phyloP scores from a whole-genome alignment of 768 basidiomycete genomes.

The Macrolepiota dolichaula region DNA sequence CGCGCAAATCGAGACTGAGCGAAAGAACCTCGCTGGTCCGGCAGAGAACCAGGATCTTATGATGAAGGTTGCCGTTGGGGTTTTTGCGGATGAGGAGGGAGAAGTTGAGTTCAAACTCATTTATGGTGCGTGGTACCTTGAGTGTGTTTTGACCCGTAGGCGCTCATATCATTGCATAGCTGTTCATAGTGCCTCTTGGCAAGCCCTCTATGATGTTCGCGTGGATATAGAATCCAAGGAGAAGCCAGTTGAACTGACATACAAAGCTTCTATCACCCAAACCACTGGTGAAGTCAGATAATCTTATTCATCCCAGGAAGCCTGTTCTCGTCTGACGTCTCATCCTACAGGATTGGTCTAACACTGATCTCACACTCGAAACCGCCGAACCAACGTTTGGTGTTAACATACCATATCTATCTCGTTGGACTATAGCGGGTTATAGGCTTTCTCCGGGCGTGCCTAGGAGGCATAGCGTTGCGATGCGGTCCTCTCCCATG shows the following conservation, averaged over 20 bases:
- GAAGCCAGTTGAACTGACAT: constrained; percentile 32
- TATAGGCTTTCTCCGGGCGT: constrained; percentile 10
- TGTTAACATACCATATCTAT: constrained; percentile 29
- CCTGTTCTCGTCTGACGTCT: background rate
- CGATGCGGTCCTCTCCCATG: too few relatives aligned
- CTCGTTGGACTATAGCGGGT: constrained; percentile 33
- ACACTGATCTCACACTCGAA: constrained; percentile 39
- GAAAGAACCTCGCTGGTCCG: constrained; percentile 15
- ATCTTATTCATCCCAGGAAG: too few relatives aligned
- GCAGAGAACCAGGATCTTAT: constrained; percentile 23
- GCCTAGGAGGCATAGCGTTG: background rate
- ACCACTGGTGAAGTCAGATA: constrained; percentile 37
- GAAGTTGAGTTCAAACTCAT: constrained; percentile 35
- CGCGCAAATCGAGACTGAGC: constrained; percentile 22
- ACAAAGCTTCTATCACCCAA: constrained; percentile 39
- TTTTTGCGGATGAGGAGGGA: constrained; percentile 33
- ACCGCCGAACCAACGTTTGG: constrained; percentile 41
- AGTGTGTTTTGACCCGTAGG: background rate
- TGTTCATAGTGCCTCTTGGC: constrained; percentile 34
- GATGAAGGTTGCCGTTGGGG: constrained; percentile 27
- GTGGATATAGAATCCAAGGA: constrained; percentile 39
- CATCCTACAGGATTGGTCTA: constrained; percentile 35
- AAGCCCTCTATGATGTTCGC: constrained; percentile 37
- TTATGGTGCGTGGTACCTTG: constrained; percentile 28
- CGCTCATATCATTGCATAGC: constrained; percentile 20